These are phyloP conservation scores for Volvariella volvacea DNA, from an alignment of 1,284 basidiomycete species.

Conservation along the genomic window DNA sequence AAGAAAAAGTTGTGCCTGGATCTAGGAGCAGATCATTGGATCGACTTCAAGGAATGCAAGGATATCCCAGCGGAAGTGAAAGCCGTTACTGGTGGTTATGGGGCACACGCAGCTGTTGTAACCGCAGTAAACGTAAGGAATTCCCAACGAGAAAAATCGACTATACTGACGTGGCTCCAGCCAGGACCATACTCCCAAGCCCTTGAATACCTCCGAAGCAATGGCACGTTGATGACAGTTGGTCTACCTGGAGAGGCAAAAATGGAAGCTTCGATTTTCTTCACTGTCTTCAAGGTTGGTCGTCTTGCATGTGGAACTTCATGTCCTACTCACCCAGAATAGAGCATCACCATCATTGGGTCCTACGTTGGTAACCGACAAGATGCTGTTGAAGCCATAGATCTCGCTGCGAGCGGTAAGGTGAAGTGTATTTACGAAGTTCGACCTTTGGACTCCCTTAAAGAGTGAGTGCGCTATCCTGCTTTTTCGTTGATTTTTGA, in stretches of 20 bases:
- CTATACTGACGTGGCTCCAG: conserved; percentile 16
- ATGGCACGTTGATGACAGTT: conserved; percentile 68
- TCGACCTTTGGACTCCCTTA: conserved; percentile 48
- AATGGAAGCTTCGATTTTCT: conserved; percentile 69
- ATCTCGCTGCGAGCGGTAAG: conserved; percentile 62
- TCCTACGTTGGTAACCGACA: conserved; percentile 76
- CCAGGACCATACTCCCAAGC: conserved; percentile 64
- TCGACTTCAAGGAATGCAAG: conserved; percentile 69
- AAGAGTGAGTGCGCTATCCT: conserved; percentile 34
- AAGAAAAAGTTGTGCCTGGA: conserved; percentile 64
- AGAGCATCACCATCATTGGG: conserved; percentile 61
- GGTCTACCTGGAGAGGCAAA: conserved; percentile 61
- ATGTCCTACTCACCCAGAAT: not conserved
- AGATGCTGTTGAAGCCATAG: conserved; percentile 67
- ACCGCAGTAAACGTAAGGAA: conserved; percentile 44
- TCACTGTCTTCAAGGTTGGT: conserved; percentile 56
- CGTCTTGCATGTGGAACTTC: not conserved
- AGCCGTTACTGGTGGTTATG: conserved; percentile 60
- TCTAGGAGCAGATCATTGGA: conserved; percentile 74
- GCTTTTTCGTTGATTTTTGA: too few relatives aligned
- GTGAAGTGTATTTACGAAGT: conserved; percentile 54
- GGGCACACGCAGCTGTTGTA: conserved; percentile 72
- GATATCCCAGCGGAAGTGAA: conserved; percentile 60
- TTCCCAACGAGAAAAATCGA: not conserved
- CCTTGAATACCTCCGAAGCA: conserved; percentile 58